Evolutionary conservation across 805 yeast species (phyloP), one percentile per base, ranked within the genome.

Genomic region (Suhomyces kilbournensis): DNA sequence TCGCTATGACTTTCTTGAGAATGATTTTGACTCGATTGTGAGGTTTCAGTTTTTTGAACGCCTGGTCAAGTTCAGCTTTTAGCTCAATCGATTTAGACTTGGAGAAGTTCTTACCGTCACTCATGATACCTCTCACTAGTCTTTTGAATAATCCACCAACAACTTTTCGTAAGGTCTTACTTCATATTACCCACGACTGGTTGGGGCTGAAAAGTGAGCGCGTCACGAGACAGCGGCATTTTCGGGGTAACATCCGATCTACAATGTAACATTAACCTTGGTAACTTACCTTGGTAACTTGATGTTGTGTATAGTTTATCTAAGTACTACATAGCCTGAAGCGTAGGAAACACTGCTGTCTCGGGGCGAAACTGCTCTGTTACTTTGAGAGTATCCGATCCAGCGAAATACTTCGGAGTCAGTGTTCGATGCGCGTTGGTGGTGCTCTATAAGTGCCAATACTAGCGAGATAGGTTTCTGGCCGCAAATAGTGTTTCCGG

Each of bases 321-420:
- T 12, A 19, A 38, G 42, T 19, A 38, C 42, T 7, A 62, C 86
- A 62, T 81, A 86, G 0, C 93, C 97, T 45, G 93, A 81, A 1
- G 93, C 96, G 68, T 93, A 93, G 53, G 96, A 88, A n/a, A 93
- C 98, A 66, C 96, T 88, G 56, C 88, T 84, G 43, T 91, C 97
- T 26, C 60, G 51, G 1, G 71, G 58, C 15, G 65, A 61, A 0
- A 59, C 57, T 1, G 78, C 93, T 9, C 66, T 63, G 47, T 83
- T 80, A 63, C 96, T 88, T 68, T 93, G 97, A 0, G 86, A 72
- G 64, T 93, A 93, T 0, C 87, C 88, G 12, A 85, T 74, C 96
- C 97, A 90, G 25, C 79, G 58, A 58, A 90, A 80, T 4, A 57
- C 66, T 0, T 67, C 69, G 39, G 60, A 58, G n/a, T 61, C 56